Percentiles rank a stretch among this genome's conserved stretches.
Evolutionary conservation across 768 basidiomycete genomes (phyloP).

Genomic region (Tylopilus vinaceipallidus): DNA sequence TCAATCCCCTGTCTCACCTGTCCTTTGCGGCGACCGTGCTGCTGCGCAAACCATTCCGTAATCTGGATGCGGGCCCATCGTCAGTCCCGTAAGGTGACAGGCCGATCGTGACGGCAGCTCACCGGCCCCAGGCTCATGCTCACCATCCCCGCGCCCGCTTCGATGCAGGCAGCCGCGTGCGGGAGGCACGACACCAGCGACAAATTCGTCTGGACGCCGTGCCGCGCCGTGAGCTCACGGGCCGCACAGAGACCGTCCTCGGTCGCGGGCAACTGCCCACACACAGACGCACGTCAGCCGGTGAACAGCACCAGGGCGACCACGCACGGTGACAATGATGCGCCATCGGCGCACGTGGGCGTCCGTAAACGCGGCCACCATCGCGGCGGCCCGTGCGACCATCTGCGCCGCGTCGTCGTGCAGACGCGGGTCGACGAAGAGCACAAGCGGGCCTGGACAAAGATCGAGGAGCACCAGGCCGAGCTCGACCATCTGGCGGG

Average conservation of each 20-base stretch:
- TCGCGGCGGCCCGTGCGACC: conserved; percentile 39
- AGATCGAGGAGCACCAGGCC: conserved; percentile 43
- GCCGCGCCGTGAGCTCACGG: conserved; percentile 33
- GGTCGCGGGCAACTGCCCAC: conserved; percentile 59
- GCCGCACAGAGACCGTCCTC: conserved; percentile 52
- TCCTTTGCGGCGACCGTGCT: conserved; percentile 6
- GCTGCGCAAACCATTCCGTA: conserved; percentile 42
- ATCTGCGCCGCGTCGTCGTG: conserved; percentile 38
- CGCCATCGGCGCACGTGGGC: conserved; percentile 38
- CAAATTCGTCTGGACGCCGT: conserved; percentile 50
- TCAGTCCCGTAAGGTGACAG: background rate
- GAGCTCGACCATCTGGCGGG: conserved; percentile 48
- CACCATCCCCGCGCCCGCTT: conserved; percentile 46
- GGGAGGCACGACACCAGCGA: conserved; percentile 49
- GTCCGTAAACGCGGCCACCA: conserved; percentile 41
- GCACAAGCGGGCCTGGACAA: conserved; percentile 47
- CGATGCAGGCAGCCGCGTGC: conserved; percentile 56
- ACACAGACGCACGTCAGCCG: background rate
- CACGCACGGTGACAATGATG: conserved; percentile 48
- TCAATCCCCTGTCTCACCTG: conserved; percentile 44
- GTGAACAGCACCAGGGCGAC: background rate
- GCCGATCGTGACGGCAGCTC: conserved; percentile 21
- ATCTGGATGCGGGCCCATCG: conserved; percentile 29
- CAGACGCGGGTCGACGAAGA: conserved; percentile 51
- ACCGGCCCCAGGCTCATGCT: conserved; percentile 52